These are phyloP conservation scores for Brettanomyces bruxellensis DNA, from an alignment of 805 yeast species.

Conservation along the genomic window DNA sequence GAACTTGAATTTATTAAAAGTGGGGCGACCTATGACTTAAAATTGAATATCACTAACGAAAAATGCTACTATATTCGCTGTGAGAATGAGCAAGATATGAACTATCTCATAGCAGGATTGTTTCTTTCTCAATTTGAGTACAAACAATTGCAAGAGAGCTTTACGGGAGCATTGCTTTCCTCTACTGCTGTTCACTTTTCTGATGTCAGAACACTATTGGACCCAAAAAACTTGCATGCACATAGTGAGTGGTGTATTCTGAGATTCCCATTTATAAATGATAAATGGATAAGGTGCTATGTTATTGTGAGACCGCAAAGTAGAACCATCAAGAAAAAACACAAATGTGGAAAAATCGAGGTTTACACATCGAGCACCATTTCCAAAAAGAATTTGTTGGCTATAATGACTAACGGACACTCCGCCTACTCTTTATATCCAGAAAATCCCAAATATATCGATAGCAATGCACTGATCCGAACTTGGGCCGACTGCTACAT, in stretches of 20 bases:
- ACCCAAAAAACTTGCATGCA: conserved; percentile 35
- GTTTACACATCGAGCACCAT: conserved; percentile 42
- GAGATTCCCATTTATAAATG: conserved; percentile 47
- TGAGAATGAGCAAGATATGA: conserved; percentile 18
- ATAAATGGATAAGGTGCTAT: conserved; percentile 50
- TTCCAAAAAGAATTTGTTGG: conserved; percentile 41
- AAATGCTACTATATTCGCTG: conserved; percentile 18
- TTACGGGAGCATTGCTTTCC: conserved; percentile 55
- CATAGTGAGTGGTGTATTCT: conserved; percentile 55
- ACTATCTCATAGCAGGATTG: conserved; percentile 34
- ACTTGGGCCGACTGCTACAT: conserved; percentile 45
- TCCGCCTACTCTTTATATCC: conserved; percentile 52
- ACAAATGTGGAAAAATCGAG: conserved; percentile 38
- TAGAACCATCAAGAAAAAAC: conserved; percentile 15
- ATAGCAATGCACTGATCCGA: conserved; percentile 46
- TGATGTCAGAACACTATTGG: conserved; percentile 50
- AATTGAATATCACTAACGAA: conserved; percentile 17
- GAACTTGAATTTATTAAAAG: conserved; percentile 12
- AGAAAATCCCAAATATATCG: conserved; percentile 46
- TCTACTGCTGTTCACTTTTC: conserved; percentile 46
- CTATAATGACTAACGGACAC: conserved; percentile 35
- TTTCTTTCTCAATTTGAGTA: conserved; percentile 49
- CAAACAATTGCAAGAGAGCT: conserved; percentile 48
- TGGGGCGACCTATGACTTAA: conserved; percentile 7
- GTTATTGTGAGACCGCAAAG: conserved; percentile 36